Base-by-base conservation (phyloP, 2,329 filamentous ascomycete genomes). In the Byssoonygena ceratinophila region DNA sequence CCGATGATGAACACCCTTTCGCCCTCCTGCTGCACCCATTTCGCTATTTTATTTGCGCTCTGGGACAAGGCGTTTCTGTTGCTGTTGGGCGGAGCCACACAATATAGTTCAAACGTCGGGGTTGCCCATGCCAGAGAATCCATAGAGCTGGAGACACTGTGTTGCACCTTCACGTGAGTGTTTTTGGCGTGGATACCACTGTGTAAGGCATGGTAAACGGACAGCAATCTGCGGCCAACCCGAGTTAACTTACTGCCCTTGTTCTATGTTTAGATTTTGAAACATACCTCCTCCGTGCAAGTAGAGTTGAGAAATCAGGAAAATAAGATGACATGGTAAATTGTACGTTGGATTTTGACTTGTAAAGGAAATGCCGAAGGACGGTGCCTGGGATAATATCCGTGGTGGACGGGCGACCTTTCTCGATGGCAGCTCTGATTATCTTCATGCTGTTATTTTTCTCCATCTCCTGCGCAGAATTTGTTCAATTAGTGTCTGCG, bases 1-100 rank as follows among this genome's bases (percentile, higher is more conserved):
- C 92, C 92, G 64, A 98, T 92, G 55, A 98, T 95, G 64, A 98
- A 98, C 4, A 97, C 74, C 53, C 92, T 77, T 69, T 97, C 90
- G 68, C 97, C 91, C 69, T 98, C 92, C 59, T 83, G 78, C 64
- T 87, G 84, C 1, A 91, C 84, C 90, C 91, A 98, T 64, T 92
- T 86, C 4, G 94, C 83, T 46, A 98, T 81, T 69, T 85, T 84
- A 65, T 92, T 94, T 31, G 90, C 91, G 9, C 85, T 87, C 66
- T 91, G 85, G 8, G 87, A 87, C 61, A 98, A 75, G 9, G 82
- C 80, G 51, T 76, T 76, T 39, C 80, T 68, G 48, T 74, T 74
- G 22, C 76, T 76, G 20, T 70, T 83, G 1, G 87, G 85, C 0
- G 87, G 86, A 16, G 90, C 88, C n/a, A 98, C 83, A 62, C 88